Conservation (phyloP, 2,329 filamentous ascomycete genomes). For the Alternaria arbusti region DNA sequence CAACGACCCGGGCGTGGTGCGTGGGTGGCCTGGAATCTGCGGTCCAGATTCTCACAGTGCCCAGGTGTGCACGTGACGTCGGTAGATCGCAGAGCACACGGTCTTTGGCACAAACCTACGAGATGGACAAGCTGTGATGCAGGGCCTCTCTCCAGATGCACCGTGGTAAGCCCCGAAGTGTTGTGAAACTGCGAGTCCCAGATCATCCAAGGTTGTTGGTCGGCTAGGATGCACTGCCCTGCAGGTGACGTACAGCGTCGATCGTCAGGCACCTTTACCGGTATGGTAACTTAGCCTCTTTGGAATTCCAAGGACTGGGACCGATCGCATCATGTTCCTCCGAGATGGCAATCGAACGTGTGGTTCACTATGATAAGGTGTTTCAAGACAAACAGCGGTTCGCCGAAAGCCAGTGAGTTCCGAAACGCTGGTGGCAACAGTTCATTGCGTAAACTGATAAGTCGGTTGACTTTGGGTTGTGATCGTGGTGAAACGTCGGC, state of each 20-base stretch:
- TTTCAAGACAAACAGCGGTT: neutral
- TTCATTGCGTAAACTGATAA: neutral
- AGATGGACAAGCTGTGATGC: neutral
- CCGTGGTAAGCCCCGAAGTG: neutral
- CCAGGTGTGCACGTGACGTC: neutral
- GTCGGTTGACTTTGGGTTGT: neutral
- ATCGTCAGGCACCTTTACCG: neutral
- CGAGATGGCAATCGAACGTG: neutral
- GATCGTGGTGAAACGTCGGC: neutral
- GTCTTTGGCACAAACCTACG: neutral
- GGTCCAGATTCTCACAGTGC: neutral
- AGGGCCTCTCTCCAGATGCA: neutral
- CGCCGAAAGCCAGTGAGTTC: neutral
- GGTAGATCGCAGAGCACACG: neutral
- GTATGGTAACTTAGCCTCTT: neutral
- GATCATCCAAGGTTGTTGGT: neutral
- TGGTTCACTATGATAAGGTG: neutral
- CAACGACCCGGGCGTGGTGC: neutral
- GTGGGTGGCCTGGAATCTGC: neutral
- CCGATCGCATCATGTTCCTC: neutral
- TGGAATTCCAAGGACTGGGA: neutral
- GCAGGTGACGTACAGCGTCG: neutral
- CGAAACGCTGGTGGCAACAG: slow-evolving; percentile 7
- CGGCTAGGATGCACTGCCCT: neutral
- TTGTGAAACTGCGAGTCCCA: neutral